Conservation (phyloP, 768 basidiomycete species). For the Lentinula guzmanii region DNA sequence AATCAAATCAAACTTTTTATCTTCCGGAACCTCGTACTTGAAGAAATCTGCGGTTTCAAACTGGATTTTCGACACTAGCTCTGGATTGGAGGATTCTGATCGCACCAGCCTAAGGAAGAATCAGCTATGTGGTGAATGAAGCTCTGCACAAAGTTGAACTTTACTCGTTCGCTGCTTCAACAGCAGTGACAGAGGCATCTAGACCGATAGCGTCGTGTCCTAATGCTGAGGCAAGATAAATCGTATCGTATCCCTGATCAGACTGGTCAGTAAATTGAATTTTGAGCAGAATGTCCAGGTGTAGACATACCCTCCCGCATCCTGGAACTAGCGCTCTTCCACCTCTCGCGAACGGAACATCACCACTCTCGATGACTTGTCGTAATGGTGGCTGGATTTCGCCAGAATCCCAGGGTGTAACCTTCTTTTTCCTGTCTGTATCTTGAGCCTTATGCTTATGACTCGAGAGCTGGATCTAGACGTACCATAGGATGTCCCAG, state of each 20-base stretch:
- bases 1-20: conserved; percentile 45
- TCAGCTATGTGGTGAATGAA: background rate
- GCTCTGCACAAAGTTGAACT: conserved; percentile 12
- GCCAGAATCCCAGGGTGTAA: conserved; percentile 64
- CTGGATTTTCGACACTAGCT: conserved; percentile 22
- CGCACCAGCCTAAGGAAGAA: background rate
- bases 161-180: conserved; percentile 39
- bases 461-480: background rate
- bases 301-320: conserved; percentile 41
- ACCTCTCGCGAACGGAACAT: conserved; percentile 33
- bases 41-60: conserved; percentile 54
- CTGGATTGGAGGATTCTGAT: conserved; percentile 6
- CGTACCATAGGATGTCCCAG: conserved; percentile 24
- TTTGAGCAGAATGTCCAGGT: background rate
- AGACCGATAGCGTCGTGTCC: conserved; percentile 44
- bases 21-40: conserved; percentile 27
- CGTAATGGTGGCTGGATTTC: conserved; percentile 48
- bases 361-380: conserved; percentile 41
- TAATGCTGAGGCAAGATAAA: conserved; percentile 43
- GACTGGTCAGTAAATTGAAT: background rate
- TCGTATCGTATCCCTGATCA: conserved; percentile 53
- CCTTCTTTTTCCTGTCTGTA: conserved; percentile 28
- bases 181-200: conserved; percentile 53
- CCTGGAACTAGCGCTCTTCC: conserved; percentile 48
- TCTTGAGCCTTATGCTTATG: background rate